Conservation (phyloP, 202 grass and related monocot genomes). For the Bolboschoenoplectus hybrid region DNA sequence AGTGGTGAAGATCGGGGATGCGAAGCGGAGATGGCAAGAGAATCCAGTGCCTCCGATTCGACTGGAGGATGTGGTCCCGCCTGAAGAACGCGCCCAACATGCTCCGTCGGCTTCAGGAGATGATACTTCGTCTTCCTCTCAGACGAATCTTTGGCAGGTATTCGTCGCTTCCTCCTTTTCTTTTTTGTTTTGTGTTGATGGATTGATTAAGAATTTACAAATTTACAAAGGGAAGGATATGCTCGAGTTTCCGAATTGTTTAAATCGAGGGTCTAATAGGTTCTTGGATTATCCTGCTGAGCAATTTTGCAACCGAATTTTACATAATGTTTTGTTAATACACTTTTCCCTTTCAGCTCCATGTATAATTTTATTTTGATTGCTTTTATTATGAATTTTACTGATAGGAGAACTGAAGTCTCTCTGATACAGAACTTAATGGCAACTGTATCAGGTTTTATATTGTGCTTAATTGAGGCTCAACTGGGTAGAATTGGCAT, state of each 20-base stretch:
- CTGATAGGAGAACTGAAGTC: not conserved
- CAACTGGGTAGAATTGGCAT: not conserved
- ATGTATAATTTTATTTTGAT: not conserved
- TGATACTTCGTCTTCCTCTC: constrained; percentile 19
- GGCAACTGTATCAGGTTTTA: not conserved
- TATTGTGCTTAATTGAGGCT: not conserved
- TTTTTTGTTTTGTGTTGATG: not conserved
- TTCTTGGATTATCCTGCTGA: not conserved
- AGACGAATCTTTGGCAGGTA: constrained; percentile 30
- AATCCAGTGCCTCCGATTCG: constrained; percentile 36
- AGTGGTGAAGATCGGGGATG: constrained; percentile 28
- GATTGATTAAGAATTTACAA: not conserved
- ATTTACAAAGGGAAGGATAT: not conserved
- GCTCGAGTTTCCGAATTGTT: not conserved
- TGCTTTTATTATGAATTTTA: not conserved
- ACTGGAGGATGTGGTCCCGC: constrained; percentile 26
- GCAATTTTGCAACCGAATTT: not conserved
- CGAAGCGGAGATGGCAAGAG: constrained; percentile 31
- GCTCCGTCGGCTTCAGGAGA: not conserved
- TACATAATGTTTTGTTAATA: too few species aligned
- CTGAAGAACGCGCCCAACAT: constrained; percentile 21
- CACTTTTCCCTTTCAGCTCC: not conserved
- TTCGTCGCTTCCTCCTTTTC: not conserved
- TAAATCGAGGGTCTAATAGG: not conserved
- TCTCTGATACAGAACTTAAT: not conserved